Evolutionary conservation across 371 early-diverging fungal species (phyloP), one percentile per base, ranked within the genome.

Genomic region (Lichtheimia hyalospora): DNA sequence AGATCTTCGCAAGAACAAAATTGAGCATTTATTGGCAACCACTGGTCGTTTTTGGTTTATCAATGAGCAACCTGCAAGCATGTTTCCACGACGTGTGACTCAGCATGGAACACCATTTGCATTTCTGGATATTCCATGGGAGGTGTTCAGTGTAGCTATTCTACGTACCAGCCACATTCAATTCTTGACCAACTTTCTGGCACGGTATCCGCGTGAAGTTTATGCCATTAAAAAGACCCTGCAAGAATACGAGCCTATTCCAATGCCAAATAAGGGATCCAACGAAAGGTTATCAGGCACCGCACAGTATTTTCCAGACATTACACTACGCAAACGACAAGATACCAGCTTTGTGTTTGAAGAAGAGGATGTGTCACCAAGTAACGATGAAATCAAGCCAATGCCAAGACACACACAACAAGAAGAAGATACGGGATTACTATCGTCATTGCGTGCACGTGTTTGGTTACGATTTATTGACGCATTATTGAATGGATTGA

Each of bases 1-100:
- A 28, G 87, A 88, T 52, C 61, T 88, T 24, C 78, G 84, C 50
- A 82, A 87, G 60, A 82, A 84, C 64, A 88, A 88, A 51, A 75
- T 87, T 40, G 89, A 88, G 34, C 63, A 78, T 41, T 62, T 85
- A 49, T 60, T 86, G 24, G 62, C 73, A 2, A 80, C 77, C 43
- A 80, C 84, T 3, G 87, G 86, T 8, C 79, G 79, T 3, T 84
- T 88, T 57, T 85, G 87, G 86, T 85, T 88, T 58, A 74, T 67
- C 0, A 70, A 79, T 41, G 83, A 83, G 46, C 70, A 79, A 18
- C 87, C 86, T 0, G 60, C 68, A 0, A 61, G 72, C 16, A 77
- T 85, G 78, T 88, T 86, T 61, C 86, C 87, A 2, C 75, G 78
- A 0, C 53, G 66, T 15, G 34, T 77, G 23, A 67, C 57, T 3